A percentile compares a stretch with the other conserved stretches of the same genome.
These are phyloP conservation scores for Darksidea phi DNA, from an alignment of 495 filamentous ascomycete genomes.

Conservation along the genomic window DNA sequence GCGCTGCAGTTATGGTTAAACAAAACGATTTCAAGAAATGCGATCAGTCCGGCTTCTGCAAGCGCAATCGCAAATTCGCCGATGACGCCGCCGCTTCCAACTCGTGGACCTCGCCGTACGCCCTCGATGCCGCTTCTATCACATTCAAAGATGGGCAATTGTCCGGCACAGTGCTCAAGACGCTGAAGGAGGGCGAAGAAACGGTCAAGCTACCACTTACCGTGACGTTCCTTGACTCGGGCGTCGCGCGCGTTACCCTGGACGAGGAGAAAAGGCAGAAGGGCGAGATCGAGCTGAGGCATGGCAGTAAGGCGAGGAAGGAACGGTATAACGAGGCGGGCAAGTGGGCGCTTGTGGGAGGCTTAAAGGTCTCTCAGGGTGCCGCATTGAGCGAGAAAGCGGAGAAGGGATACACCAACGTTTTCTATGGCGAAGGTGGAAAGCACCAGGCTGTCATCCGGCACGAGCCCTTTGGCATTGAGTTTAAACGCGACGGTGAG, in stretches of 20 bases:
- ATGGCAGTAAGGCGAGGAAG: slow-evolving; percentile 80
- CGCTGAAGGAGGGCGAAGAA: slow-evolving; percentile 58
- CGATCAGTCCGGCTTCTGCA: slow-evolving; percentile 91
- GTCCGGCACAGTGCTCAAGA: slow-evolving; percentile 76
- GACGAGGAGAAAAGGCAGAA: slow-evolving; percentile 89
- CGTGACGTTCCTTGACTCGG: slow-evolving; percentile 84
- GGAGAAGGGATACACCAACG: slow-evolving; percentile 65
- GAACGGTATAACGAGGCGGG: slow-evolving; percentile 90
- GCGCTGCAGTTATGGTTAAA: slow-evolving; percentile 70
- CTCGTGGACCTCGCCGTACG: slow-evolving; percentile 79
- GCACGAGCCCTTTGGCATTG: slow-evolving; percentile 76
- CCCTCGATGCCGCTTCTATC: slow-evolving; percentile 66
- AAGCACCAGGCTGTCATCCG: slow-evolving; percentile 77
- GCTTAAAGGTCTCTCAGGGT: slow-evolving; percentile 64
- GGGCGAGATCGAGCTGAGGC: slow-evolving; percentile 82
- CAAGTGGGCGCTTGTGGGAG: slow-evolving; percentile 83
- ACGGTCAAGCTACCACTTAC: slow-evolving; percentile 77
- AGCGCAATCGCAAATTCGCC: slow-evolving; percentile 85
- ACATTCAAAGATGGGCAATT: slow-evolving; percentile 77
- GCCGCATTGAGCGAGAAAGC: slow-evolving; percentile 59
- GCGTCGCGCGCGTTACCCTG: slow-evolving; percentile 77
- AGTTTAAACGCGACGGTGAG: slow-evolving; percentile 78
- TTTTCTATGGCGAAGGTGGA: slow-evolving; percentile 75
- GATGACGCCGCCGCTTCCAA: slow-evolving; percentile 66
- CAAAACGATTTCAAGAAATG: slow-evolving; percentile 96